Evolutionary conservation across 331 rosid genomes (phyloP).

Genomic region (Acacia concinna): DNA sequence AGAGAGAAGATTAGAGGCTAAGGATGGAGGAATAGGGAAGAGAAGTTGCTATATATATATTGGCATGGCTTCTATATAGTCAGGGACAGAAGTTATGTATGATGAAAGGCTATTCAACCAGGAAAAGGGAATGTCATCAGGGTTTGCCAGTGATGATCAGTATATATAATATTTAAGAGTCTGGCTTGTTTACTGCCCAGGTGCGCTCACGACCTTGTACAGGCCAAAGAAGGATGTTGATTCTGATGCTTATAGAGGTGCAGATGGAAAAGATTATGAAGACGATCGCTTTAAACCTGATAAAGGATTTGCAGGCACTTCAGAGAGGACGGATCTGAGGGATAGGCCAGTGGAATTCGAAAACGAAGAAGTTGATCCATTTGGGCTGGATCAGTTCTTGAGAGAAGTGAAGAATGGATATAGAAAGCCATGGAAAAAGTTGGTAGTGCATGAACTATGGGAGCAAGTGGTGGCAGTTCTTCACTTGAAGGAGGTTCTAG

Average conservation of each 20-base stretch:
- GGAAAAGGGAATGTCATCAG: constrained; percentile 88
- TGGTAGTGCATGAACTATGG: constrained; percentile 73
- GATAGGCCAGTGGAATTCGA: constrained; percentile 88
- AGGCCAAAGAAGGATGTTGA: constrained; percentile 87
- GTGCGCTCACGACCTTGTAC: constrained; percentile 87
- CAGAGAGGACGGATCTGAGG: constrained; percentile 66
- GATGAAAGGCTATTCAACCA: constrained; percentile 93
- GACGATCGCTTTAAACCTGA: constrained; percentile 92
- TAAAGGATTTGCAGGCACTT: constrained; percentile 65
- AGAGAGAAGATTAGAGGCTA: constrained; percentile 89
- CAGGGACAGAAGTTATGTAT: constrained; percentile 82
- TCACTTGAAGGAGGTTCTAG: constrained; percentile 62
- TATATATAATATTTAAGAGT: constrained; percentile 87
- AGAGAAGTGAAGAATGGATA: constrained; percentile 71
- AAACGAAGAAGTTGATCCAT: constrained; percentile 86
- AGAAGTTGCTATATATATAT: constrained; percentile 92
- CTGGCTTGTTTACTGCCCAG: constrained; percentile 77
- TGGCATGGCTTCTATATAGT: constrained; percentile 78
- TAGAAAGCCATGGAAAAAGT: constrained; percentile 72
- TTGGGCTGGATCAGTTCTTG: constrained; percentile 86
- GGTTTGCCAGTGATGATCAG: constrained; percentile 83
- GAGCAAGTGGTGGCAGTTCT: constrained; percentile 74
- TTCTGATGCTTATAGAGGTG: constrained; percentile 73
- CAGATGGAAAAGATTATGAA: constrained; percentile 84
- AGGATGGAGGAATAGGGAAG: constrained; percentile 91